Percentiles rank a stretch among this genome's conserved stretches.
Evolutionary conservation across 1,139 yeast species (phyloP).

Genomic region (Yamadazyma buinensis): DNA sequence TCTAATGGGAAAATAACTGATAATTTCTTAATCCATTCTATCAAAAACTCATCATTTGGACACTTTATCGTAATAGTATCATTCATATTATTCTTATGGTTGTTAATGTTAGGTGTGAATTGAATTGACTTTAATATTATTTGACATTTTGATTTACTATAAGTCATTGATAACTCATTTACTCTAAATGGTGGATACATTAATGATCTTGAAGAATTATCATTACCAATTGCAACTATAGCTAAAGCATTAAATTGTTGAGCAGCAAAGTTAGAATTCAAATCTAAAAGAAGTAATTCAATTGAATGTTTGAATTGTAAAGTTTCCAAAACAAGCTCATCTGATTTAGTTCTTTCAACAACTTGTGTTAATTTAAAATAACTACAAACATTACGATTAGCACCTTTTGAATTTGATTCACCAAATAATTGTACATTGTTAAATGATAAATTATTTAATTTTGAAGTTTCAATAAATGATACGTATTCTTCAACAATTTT

Average conservation of each 20-base stretch:
- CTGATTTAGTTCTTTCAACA: conserved; percentile 28
- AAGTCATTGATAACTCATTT: conserved; percentile 14
- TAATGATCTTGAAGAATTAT: conserved; percentile 23
- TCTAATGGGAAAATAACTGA: conserved; percentile 30
- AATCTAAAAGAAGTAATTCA: conserved; percentile 32
- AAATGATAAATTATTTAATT: conserved; percentile 33
- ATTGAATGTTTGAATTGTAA: conserved; percentile 12
- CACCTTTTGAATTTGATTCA: conserved; percentile 10
- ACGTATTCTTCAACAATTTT: conserved; percentile 19
- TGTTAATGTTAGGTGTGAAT: conserved; percentile 15
- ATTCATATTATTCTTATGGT: conserved; percentile 2
- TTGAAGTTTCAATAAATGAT: conserved; percentile 14
- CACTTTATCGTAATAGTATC: conserved; percentile 15
- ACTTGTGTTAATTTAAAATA: conserved; percentile 37
- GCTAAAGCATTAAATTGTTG: conserved; percentile 36
- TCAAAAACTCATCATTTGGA: conserved; percentile 18
- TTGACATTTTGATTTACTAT: conserved; percentile 16
- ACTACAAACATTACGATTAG: conserved; percentile 30
- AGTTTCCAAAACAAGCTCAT: conserved; percentile 17
- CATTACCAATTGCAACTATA: conserved; percentile 21
- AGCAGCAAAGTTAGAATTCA: conserved; percentile 16
- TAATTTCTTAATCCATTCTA: conserved; percentile 27
- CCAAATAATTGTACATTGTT: conserved; percentile 30
- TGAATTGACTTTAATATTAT: conserved; percentile 26
- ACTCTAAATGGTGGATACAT: conserved; percentile 42